Percentiles rank a stretch among this genome's conserved stretches.
These are phyloP conservation scores for Boletellus sp. DNA, from an alignment of 1,284 basidiomycete species.

Conservation along the genomic window DNA sequence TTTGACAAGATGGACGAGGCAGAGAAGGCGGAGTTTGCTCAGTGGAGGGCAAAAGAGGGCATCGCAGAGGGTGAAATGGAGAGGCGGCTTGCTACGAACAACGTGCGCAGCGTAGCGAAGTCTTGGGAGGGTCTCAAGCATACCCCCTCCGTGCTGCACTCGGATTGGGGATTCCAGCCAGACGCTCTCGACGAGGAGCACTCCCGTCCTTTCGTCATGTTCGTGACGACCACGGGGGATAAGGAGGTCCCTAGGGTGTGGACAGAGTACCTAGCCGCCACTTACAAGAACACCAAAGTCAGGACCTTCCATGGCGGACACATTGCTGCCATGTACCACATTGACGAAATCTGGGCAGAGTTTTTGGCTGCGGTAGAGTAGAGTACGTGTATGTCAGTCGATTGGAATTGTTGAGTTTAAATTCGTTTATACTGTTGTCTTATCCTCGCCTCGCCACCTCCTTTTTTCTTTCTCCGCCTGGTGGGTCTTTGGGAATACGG, in stretches of 20 bases:
- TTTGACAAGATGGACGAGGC: conserved; percentile 42
- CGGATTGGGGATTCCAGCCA: conserved; percentile 52
- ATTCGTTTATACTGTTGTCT: no score
- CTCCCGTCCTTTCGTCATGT: conserved; percentile 40
- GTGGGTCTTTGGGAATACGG: no score
- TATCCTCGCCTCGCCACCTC: no score
- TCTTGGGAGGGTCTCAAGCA: conserved; percentile 55
- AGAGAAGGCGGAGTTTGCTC: conserved; percentile 39
- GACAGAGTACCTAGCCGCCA: conserved; percentile 44
- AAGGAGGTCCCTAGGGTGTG: conserved; percentile 36
- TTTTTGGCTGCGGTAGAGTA: conserved; percentile 31
- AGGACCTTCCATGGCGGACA: conserved; percentile 47
- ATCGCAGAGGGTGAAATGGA: conserved; percentile 43
- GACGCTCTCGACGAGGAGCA: conserved; percentile 43
- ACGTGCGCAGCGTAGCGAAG: conserved; percentile 44
- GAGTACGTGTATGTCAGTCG: background rate
- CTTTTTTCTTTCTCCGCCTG: no score
- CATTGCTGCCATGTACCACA: conserved; percentile 39
- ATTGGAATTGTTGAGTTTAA: conserved; percentile 5
- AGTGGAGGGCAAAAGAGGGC: conserved; percentile 42
- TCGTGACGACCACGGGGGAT: conserved; percentile 43
- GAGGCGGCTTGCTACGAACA: conserved; percentile 39
- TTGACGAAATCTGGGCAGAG: conserved; percentile 46
- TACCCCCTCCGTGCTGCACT: conserved; percentile 42
- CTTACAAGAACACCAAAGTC: conserved; percentile 39